phyloP scores from a whole-genome alignment of 257 asterid genomes.

The Forsythia suspensa region DNA sequence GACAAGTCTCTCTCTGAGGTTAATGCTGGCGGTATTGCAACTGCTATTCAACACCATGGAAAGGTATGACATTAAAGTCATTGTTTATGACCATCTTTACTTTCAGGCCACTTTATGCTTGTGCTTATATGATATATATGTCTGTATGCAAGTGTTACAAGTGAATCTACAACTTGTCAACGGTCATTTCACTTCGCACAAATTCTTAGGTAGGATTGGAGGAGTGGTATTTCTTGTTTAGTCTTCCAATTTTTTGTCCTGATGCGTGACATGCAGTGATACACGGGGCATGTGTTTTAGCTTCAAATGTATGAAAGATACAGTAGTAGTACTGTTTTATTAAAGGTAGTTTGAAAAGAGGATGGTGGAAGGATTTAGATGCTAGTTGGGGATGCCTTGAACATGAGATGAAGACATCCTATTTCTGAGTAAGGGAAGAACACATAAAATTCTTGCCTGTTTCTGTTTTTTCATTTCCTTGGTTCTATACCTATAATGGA shows the following conservation, averaged over 20 bases:
- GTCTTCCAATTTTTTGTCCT: neutral
- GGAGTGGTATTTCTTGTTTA: neutral
- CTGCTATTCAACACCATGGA: conserved; percentile 91
- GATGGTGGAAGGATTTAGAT: neutral
- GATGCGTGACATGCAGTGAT: neutral
- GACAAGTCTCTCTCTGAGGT: conserved; percentile 95
- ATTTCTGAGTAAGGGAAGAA: neutral
- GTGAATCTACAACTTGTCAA: neutral
- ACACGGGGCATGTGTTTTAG: neutral
- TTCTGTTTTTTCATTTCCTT: neutral
- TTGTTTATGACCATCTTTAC: neutral
- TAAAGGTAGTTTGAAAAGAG: neutral
- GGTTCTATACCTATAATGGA: neutral
- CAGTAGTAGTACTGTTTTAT: neutral
- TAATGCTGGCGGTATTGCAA: conserved; percentile 93
- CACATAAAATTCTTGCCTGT: neutral
- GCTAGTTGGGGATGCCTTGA: neutral
- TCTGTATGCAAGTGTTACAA: neutral
- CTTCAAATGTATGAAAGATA: neutral
- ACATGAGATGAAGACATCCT: neutral
- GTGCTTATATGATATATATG: neutral
- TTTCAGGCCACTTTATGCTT: neutral
- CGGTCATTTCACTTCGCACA: neutral
- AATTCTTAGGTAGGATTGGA: neutral
- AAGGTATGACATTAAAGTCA: conserved; percentile 49